phyloP scores from a whole-genome alignment of 495 filamentous ascomycete genomes.

The Penicillium salamii region DNA sequence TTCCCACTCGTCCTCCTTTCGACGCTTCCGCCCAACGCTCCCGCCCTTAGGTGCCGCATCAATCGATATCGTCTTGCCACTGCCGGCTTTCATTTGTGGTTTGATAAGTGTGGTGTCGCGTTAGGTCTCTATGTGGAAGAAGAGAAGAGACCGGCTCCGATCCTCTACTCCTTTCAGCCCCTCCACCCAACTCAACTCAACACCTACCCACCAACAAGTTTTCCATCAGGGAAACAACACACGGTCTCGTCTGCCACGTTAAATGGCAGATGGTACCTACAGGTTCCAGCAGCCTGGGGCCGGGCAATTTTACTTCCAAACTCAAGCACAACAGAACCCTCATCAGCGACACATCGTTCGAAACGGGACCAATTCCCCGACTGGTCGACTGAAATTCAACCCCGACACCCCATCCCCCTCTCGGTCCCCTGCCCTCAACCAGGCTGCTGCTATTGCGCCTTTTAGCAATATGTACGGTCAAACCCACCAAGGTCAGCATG shows the following conservation, averaged over 20 bases:
- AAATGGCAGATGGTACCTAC: slow-evolving; percentile 85
- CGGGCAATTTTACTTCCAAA: slow-evolving; percentile 60
- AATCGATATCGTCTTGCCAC: slow-evolving; percentile 18
- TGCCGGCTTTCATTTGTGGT: slow-evolving; percentile 4
- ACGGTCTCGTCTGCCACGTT: slow-evolving; percentile 50
- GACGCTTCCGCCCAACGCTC: slow-evolving; percentile 33
- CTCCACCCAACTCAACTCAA: slow-evolving; percentile 22
- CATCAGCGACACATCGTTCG: slow-evolving; percentile 51
- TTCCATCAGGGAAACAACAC: slow-evolving; percentile 29
- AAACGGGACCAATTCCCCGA: slow-evolving; percentile 54
- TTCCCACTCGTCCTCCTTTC: slow-evolving; percentile 20
- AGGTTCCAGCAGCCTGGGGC: slow-evolving; percentile 70
- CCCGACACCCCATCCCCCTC: slow-evolving; percentile 67
- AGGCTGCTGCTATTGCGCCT: slow-evolving; percentile 60
- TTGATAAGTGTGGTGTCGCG: slow-evolving; percentile 31
- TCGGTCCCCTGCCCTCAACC: slow-evolving; percentile 63
- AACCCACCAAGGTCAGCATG: slow-evolving; percentile 76
- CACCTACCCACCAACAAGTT: slow-evolving; percentile 22
- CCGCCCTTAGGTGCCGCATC: slow-evolving; percentile 28
- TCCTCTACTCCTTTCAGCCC: slow-evolving; percentile 37
- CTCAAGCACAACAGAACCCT: slow-evolving; percentile 50
- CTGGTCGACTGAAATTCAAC: slow-evolving; percentile 46
- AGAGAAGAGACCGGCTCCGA: slow-evolving; percentile 49
- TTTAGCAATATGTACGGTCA: slow-evolving; percentile 81
- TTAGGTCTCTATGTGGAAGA: slow-evolving; percentile 50